Percentiles rank a stretch among this genome's conserved stretches.
These are phyloP conservation scores for Fusarium hostae DNA, from an alignment of 2,329 filamentous ascomycete genomes.

Conservation along the genomic window DNA sequence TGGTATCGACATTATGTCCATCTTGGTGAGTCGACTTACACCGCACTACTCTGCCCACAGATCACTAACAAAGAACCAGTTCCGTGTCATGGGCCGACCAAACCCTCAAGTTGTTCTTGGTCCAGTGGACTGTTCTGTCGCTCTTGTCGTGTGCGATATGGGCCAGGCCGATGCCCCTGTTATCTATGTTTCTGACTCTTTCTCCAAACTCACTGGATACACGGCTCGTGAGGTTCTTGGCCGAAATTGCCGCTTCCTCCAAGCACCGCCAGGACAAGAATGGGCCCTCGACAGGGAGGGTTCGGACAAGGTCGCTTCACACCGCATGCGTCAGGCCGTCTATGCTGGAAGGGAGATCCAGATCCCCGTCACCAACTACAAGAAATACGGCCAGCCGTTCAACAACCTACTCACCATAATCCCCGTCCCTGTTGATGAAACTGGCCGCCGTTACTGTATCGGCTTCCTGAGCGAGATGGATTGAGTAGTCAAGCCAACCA, in stretches of 20 bases:
- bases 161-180: slow-evolving; percentile 79
- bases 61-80: slow-evolving; percentile 46
- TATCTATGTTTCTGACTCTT: slow-evolving; percentile 85
- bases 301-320: slow-evolving; percentile 63
- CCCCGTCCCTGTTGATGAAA: slow-evolving; percentile 75
- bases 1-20: slow-evolving; percentile 65
- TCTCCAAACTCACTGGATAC: slow-evolving; percentile 83
- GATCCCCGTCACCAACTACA: slow-evolving; percentile 77
- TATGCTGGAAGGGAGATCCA: slow-evolving; percentile 59
- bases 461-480: slow-evolving; percentile 81
- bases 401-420: slow-evolving; percentile 89
- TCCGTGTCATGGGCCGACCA: slow-evolving; percentile 74
- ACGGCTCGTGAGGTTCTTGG: slow-evolving; percentile 78
- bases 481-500: neutral
- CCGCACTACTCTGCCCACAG: neutral
- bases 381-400: slow-evolving; percentile 81
- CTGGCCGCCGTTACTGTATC: slow-evolving; percentile 77
- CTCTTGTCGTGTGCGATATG: slow-evolving; percentile 85
- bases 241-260: slow-evolving; percentile 85
- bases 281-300: slow-evolving; percentile 17
- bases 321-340: slow-evolving; percentile 61
- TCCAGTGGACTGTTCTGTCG: slow-evolving; percentile 84
- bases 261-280: slow-evolving; percentile 71
- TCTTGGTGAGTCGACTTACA: slow-evolving; percentile 56
- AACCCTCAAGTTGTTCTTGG: slow-evolving; percentile 83